These are phyloP conservation scores for Leucocoprinus birnbaumii DNA, from an alignment of 768 basidiomycete species.

Conservation along the genomic window DNA sequence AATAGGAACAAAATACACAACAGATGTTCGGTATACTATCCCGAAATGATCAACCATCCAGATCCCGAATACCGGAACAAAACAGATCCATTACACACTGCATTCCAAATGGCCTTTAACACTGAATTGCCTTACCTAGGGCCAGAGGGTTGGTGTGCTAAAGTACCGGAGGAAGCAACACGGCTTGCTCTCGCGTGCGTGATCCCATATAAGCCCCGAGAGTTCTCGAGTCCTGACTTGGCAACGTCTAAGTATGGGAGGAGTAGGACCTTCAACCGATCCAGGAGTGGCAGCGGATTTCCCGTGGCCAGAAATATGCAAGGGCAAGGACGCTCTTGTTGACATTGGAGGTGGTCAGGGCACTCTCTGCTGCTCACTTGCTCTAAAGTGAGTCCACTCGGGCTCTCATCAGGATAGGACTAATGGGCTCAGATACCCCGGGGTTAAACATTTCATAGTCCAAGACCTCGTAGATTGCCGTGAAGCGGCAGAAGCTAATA, in stretches of 20 bases:
- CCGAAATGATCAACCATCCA: constrained; percentile 31
- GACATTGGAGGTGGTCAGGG: constrained; percentile 40
- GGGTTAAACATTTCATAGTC: constrained; percentile 34
- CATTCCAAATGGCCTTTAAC: constrained; percentile 34
- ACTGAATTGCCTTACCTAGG: constrained; percentile 33
- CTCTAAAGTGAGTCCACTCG: constrained; percentile 24
- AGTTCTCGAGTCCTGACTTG: background rate
- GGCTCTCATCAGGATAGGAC: background rate
- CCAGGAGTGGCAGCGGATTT: constrained; percentile 37
- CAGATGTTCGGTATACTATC: constrained; percentile 28
- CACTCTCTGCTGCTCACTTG: constrained; percentile 34
- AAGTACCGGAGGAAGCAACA: constrained; percentile 32
- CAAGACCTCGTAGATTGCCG: constrained; percentile 34
- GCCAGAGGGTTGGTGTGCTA: constrained; percentile 32
- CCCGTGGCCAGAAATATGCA: constrained; percentile 30
- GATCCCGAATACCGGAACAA: constrained; percentile 30
- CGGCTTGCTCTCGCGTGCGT: constrained; percentile 32
- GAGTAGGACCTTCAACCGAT: constrained; percentile 35
- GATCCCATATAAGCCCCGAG: background rate
- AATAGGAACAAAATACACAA: constrained; percentile 33
- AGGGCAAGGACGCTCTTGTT: constrained; percentile 35
- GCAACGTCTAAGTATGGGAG: constrained; percentile 26
- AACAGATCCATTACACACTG: constrained; percentile 31
- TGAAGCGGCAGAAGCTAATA: constrained; percentile 30
- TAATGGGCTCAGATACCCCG: constrained; percentile 25